Evolutionary conservation across 164 flowering plant species (phyloP), one percentile per base, ranked within the genome.

Genomic region (Vitis riparia): DNA sequence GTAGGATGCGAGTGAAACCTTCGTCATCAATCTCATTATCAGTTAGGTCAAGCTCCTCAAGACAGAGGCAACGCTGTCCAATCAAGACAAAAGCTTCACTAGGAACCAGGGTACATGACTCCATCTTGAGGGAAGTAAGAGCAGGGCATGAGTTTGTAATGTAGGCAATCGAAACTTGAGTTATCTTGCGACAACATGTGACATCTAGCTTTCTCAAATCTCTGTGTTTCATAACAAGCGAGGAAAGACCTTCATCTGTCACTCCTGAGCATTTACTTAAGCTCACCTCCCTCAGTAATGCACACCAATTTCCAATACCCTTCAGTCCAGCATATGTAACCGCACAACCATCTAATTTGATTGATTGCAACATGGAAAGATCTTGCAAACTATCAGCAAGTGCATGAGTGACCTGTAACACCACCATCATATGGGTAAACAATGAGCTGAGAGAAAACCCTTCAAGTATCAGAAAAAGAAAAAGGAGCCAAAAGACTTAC

Each of bases 191-290:
- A 73, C 98, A 94, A 72, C 98, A 94, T 10, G 98, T 92, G 70
- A 94, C 83, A 72, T 94, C 98, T 17, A 94, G 82, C 78, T 86
- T 92, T 74, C 67, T 82, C 74, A 94, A 71, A 65, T 84, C 89
- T 62, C 29, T 82, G 49, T 88, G 93, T 68, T 80, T 94, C 47
- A 76, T 79, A 14, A 89, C 88, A 68, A 94, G 72, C 17, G 71
- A 84, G 7, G 88, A 88, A 58, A 94, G 85, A 48, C 91, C 94
- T 71, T 90, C 96, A 77, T 94, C 98, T 1, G 83, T 83, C 76
- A 94, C 97, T 37, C 96, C 97, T 44, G 63, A 50, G 73, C 98
- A 94, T 78, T 94, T 94, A 69, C 98, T 90, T 66, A 94, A 78
- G 82, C 97, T 92, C 65, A 94, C 78, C 75, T 90, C 98, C 62